Percentiles rank a stretch among this genome's conserved stretches.
phyloP scores from a whole-genome alignment of 352 stramenopile genomes.

The Pythium grandisporangium region DNA sequence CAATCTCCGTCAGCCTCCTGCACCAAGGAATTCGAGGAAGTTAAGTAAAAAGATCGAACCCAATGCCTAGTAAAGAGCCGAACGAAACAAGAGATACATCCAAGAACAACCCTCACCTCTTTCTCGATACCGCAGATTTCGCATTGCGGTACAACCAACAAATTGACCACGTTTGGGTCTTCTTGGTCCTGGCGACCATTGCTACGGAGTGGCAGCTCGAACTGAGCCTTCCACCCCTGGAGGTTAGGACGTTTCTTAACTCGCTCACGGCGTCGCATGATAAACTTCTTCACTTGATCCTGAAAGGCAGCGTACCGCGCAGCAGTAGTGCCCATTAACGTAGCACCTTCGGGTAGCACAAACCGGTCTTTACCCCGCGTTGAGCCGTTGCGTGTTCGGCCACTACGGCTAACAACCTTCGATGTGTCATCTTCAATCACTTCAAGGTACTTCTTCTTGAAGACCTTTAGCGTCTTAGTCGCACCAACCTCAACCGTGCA shows the following conservation, averaged over 20 bases:
- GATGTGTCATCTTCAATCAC: constrained; percentile 48
- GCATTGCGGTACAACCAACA: constrained; percentile 63
- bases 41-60: no score
- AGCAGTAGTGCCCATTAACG: constrained; percentile 76
- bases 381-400: constrained; percentile 58
- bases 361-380: constrained; percentile 68
- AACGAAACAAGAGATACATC: neutral
- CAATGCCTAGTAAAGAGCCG: constrained; percentile 4
- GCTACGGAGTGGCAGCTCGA: constrained; percentile 55
- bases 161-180: constrained; percentile 44
- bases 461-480: constrained; percentile 69
- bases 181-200: constrained; percentile 44
- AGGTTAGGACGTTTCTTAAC: constrained; percentile 83
- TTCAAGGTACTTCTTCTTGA: constrained; percentile 85
- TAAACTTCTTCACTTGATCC: constrained; percentile 78
- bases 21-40: neutral
- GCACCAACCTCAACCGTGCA: constrained; percentile 73
- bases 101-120: constrained; percentile 33
- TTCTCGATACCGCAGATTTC: constrained; percentile 80
- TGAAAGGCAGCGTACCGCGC: constrained; percentile 77
- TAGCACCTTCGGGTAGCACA: constrained; percentile 54
- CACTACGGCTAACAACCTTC: constrained; percentile 44
- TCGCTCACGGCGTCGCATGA: constrained; percentile 72
- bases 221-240: constrained; percentile 58
- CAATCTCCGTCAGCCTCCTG: constrained; percentile 57